Conservation (phyloP, 2,329 filamentous ascomycete species). For the Fonsecaea pugnacius region DNA sequence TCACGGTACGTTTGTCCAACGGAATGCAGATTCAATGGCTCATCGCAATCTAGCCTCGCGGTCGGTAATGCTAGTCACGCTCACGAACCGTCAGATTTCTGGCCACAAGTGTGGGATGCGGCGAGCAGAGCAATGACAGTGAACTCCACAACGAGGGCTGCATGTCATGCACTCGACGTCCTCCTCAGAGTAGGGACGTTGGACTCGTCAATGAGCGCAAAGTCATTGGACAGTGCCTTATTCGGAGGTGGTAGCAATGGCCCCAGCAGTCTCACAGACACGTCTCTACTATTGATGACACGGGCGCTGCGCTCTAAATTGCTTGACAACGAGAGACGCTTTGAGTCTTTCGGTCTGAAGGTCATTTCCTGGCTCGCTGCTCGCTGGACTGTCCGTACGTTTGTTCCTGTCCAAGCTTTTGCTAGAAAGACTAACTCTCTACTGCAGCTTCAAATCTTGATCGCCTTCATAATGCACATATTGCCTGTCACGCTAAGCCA, state of each 20-base stretch:
- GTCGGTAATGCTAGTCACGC: not conserved
- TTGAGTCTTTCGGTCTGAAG: slow-evolving; percentile 70
- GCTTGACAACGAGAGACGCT: slow-evolving; percentile 67
- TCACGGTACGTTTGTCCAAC: slow-evolving; percentile 16
- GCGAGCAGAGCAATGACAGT: slow-evolving; percentile 28
- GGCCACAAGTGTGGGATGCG: slow-evolving; percentile 30
- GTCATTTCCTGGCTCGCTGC: slow-evolving; percentile 80
- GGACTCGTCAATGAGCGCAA: slow-evolving; percentile 12
- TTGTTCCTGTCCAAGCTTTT: slow-evolving; percentile 2
- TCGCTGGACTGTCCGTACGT: slow-evolving; percentile 79
- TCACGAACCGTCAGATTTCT: slow-evolving; percentile 13
- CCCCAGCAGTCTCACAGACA: slow-evolving; percentile 77
- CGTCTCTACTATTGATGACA: slow-evolving; percentile 73
- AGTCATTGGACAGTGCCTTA: slow-evolving; percentile 23
- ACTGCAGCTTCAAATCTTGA: slow-evolving; percentile 61
- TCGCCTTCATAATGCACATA: slow-evolving; percentile 66
- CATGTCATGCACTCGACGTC: slow-evolving; percentile 29
- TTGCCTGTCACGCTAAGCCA: slow-evolving; percentile 67
- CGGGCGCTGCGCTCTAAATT: slow-evolving; percentile 67
- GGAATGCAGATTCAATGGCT: slow-evolving; percentile 3
- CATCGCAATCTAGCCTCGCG: slow-evolving; percentile 7
- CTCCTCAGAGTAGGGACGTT: slow-evolving; percentile 25
- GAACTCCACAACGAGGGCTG: slow-evolving; percentile 24
- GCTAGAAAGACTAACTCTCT: slow-evolving; percentile 26
- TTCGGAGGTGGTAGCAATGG: slow-evolving; percentile 73